Percentiles rank a stretch among this genome's conserved stretches.
These are phyloP conservation scores for Candida patagonica DNA, from an alignment of 805 yeast species.

Conservation along the genomic window DNA sequence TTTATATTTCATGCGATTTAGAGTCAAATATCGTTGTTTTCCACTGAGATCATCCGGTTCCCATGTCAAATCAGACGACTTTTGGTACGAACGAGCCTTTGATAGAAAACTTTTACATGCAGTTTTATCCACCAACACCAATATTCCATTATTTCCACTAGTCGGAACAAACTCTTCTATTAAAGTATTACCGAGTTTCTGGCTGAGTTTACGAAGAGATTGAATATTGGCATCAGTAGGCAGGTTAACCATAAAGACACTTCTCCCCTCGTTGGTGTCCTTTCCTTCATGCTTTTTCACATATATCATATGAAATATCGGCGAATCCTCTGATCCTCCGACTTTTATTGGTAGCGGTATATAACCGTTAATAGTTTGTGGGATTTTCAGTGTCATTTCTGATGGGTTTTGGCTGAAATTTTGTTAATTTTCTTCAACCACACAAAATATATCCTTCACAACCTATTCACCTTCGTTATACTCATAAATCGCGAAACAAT, in stretches of 20 bases:
- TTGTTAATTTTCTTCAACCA: too few species aligned
- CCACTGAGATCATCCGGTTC: conserved; percentile 33
- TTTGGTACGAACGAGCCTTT: conserved; percentile 45
- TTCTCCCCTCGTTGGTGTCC: conserved; percentile 31
- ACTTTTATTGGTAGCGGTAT: conserved; percentile 17
- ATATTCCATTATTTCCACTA: conserved; percentile 44
- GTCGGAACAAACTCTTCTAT: conserved; percentile 24
- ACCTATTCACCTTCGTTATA: neutral
- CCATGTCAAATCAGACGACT: conserved; percentile 20
- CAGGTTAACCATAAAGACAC: conserved; percentile 67
- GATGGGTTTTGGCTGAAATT: neutral
- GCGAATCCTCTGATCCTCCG: neutral
- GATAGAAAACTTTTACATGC: conserved; percentile 55
- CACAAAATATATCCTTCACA: neutral
- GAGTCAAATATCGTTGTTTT: conserved; percentile 33
- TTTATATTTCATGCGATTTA: conserved; percentile 24
- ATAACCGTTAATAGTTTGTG: conserved; percentile 19
- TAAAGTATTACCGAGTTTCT: conserved; percentile 37
- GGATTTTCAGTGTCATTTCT: conserved; percentile 6
- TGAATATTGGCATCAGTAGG: conserved; percentile 54
- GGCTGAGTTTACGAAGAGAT: conserved; percentile 47
- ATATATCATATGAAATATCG: conserved; percentile 15
- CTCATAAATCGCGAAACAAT: conserved; percentile 5
- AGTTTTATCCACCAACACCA: conserved; percentile 65
- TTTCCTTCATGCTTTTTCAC: conserved; percentile 13